Conservation (phyloP, 164 flowering plant genomes). For the Piper betle region DNA sequence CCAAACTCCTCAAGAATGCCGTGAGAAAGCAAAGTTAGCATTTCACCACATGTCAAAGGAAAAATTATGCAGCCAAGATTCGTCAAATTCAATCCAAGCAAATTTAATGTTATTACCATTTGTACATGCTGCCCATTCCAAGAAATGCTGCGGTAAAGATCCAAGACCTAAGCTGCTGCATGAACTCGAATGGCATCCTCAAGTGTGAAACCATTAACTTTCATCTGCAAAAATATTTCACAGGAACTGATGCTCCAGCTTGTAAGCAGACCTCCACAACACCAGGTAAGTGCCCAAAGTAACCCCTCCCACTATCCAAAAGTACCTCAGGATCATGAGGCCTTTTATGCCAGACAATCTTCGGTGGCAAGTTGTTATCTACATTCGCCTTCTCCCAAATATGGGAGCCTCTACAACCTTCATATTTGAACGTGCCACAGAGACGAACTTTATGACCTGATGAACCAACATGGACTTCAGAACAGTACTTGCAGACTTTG, state of each 20-base stretch:
- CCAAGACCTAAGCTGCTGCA: neutral
- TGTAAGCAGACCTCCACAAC: conserved; percentile 66
- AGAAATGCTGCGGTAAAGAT: neutral
- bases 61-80: no score
- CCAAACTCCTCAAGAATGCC: no score
- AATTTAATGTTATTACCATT: no score
- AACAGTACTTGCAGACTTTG: conserved; percentile 71
- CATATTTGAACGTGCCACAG: conserved; percentile 73
- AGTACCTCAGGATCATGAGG: conserved; percentile 78
- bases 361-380: conserved; percentile 70
- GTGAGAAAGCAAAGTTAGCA: no score
- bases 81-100: no score
- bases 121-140: neutral
- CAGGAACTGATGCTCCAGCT: conserved; percentile 55
- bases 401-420: conserved; percentile 71
- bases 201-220: conserved; percentile 44
- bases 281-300: conserved; percentile 87
- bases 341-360: conserved; percentile 62
- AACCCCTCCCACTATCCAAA: conserved; percentile 41
- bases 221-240: conserved; percentile 60
- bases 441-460: conserved; percentile 81
- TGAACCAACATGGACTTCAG: conserved; percentile 86
- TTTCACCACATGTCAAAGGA: no score
- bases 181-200: neutral
- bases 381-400: conserved; percentile 79